Evolutionary conservation across 352 stramenopile genomes (phyloP).

Genomic region (Phytopythium cucurbitacearum): DNA sequence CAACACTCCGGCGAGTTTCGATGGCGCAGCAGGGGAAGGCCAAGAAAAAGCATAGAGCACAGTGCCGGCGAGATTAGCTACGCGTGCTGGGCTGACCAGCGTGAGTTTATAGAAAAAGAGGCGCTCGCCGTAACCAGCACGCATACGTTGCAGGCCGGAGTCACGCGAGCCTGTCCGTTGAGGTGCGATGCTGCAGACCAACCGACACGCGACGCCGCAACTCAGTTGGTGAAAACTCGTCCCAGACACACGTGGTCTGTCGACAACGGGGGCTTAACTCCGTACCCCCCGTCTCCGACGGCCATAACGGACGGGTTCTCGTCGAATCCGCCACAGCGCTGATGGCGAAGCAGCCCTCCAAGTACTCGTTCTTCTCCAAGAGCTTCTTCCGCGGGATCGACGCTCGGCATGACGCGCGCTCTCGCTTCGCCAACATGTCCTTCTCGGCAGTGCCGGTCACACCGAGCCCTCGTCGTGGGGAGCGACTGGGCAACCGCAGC

Average conservation of each 20-base stretch:
- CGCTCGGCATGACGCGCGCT: conserved; percentile 4
- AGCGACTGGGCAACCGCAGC: neutral
- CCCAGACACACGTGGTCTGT: conserved; percentile 20
- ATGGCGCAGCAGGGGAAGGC: no score
- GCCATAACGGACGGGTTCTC: neutral
- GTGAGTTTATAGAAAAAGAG: no score
- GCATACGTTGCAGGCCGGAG: no score
- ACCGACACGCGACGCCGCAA: neutral
- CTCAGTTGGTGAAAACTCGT: conserved; percentile 20
- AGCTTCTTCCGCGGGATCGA: conserved; percentile 20
- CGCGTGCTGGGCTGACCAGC: no score
- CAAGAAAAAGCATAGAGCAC: no score
- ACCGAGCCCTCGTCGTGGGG: conserved; percentile 3
- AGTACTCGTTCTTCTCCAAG: conserved; percentile 23
- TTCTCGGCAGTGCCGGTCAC: conserved; percentile 11
- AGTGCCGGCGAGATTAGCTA: no score
- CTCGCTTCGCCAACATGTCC: conserved; percentile 16
- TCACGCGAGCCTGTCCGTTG: no score
- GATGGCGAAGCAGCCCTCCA: conserved; percentile 22
- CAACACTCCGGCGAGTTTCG: no score
- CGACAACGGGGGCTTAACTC: neutral
- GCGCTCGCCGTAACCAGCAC: no score
- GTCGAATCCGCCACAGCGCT: neutral
- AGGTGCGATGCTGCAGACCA: neutral
- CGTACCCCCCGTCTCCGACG: neutral